Base-by-base conservation (phyloP, 73 alveolate species). In the Effrenium voratum region DNA sequence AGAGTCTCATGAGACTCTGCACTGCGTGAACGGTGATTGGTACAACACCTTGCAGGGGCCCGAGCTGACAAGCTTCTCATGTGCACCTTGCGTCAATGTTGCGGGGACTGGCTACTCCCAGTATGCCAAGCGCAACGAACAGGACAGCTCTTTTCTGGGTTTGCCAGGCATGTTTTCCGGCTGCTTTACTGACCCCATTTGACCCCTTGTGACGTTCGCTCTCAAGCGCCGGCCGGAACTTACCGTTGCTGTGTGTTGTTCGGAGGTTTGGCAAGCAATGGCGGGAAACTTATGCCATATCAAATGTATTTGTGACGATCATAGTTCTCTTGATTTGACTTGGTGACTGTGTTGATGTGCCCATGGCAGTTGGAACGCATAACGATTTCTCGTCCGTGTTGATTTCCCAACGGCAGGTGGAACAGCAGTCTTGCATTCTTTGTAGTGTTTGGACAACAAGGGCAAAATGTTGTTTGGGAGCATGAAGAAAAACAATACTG, bases 1-100 rank as follows among this genome's bases (percentile, higher is more conserved):
- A 36, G 75, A 60, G 45, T n/a, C 97, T 26, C 28, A 57, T 28
- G 97, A 90, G 86, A 90, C 86, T n/a, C 36, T 90, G 57, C 97
- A 90, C 60, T 90, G 97, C 40, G 97, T 90, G 66, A 90, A 90
- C 55, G 97, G 97, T n/a, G 92, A 82, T 47, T 82, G 92, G 92
- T 82, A 49, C 97, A 90, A 90, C 75, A 46, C 76, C 47, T 34
- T 72, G 82, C 82, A 72, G 82, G 49, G n/a, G n/a, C 82, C 82
- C 1, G 49, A 72, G 38, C 82, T 72, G 36, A 72, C 47, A 36
- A 47, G 49, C 47, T 72, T 72, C 47, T 16, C 32, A 5, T 72
- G 82, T 19, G 97, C 66, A 57, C 97, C 97, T 6, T 90, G 97
- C 57, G 97, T 90, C 0, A 41, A 2, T 16, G 97, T 90, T 41